Evolutionary conservation across 495 filamentous ascomycete species (phyloP), one percentile per base, ranked within the genome.

Genomic region (Sphaerosporella brunnea): DNA sequence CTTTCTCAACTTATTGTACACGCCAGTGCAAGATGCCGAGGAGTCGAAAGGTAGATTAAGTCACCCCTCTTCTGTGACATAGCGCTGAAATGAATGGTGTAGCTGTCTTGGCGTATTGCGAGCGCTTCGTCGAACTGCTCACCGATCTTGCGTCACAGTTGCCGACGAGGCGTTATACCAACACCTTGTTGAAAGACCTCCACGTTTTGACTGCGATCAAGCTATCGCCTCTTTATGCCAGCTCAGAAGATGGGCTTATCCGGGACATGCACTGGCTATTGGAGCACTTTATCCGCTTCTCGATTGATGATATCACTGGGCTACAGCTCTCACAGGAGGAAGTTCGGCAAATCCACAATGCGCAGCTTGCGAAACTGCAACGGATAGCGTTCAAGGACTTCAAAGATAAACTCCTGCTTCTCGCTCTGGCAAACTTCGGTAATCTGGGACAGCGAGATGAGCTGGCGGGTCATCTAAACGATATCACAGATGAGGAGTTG

Each of bases 121-220:
- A 96, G 64, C 73, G 87, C 15, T 90, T 96, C 56, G 59, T 96
- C 20, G 90, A 99, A 62, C 76, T 96, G 20, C 66, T 96, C 50
- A 79, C 81, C 2, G 90, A 99, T 61, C 67, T 99, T 18, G 74
- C 87, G 62, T 93, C 88, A 57, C 90, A 99, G 60, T 69, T 95
- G 35, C 90, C 90, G 15, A 99, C 90, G 3, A 73, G 90, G 54
- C 75, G 92, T 63, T 94, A 95, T 56, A 82, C 92, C 57, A 96
- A 94, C 62, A 78, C 83, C 1, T 69, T 99, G 19, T 62, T 95
- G n/a, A 78, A 82, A 56, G 92, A 99, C 62, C 66, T 96, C 25
- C 85, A 96, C 53, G 61, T 93, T n/a, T 64, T 93, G 20, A 69
- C 90, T 5, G 73, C 82, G n/a, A 75, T 93, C 49, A 74, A 69